Base-by-base conservation (phyloP, 2,329 filamentous ascomycete genomes). In the Coniochaeta sp. region DNA sequence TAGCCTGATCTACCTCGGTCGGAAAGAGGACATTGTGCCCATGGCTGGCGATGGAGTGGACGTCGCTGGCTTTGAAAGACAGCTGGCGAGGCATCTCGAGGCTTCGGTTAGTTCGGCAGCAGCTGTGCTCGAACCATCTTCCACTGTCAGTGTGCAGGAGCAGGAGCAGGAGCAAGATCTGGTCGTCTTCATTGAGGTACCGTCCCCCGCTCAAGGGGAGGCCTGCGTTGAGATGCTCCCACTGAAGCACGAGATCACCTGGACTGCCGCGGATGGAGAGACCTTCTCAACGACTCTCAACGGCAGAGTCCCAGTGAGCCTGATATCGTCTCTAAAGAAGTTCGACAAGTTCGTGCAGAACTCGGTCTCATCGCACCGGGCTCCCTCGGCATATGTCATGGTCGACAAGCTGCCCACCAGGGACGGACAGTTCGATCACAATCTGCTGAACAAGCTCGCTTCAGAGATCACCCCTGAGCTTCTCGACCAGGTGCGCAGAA, bases 351-450 rank as follows among this genome's bases (percentile, higher is more conserved):
- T 58, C 27, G 64, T 73, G 18, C 65, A 69, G 48, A 61, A 64
- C 27, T 69, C 74, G 20, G 63, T 78, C n/a, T 71, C 74, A 3
- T 67, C 69, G 4, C 73, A 74, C 53, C 72, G 76, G 69, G 61
- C 74, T n/a, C 74, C 74, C 1, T 70, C 64, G 33, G 61, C 65
- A 0, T 77, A 75, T 51, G 55, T 76, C 7, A 59, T 71, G 8
- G 55, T 76, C 24, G 65, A 72, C 26, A 62, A 62, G 26, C 40
- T 76, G 14, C 69, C 70, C 0, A 51, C 53, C 8, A 54, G 56
- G 1, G 45, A 50, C 9, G 60, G 55, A 5, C 50, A 64, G 18
- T 38, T 66, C 5, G 66, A 72, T 50, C 70, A 67, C 10, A 66
- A 63, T 18, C 16, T 58, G 3, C 60, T 71, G 13, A 65, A 60